Evolutionary conservation across 176 grass and related monocot genomes (phyloP).

Genomic region (Phoenix roebelenii): DNA sequence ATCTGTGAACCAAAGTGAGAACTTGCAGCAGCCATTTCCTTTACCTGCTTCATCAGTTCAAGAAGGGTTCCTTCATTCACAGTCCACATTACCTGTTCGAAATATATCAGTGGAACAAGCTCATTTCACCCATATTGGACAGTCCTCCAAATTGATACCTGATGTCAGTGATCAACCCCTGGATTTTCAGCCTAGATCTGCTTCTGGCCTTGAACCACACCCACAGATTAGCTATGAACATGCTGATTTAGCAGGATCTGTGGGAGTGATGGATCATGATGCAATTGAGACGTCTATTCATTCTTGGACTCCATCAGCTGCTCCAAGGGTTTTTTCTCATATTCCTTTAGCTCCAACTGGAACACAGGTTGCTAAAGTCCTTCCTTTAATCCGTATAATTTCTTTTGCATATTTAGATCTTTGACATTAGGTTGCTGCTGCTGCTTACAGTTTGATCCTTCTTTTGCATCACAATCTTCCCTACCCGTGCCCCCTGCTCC

Average conservation of each 20-base stretch:
- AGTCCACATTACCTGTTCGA: constrained; percentile 23
- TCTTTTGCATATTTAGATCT: not conserved
- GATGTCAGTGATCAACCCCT: constrained; percentile 55
- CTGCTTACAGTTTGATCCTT: constrained; percentile 53
- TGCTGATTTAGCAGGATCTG: constrained; percentile 21
- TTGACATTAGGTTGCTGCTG: constrained; percentile 21
- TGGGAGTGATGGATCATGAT: constrained; percentile 42
- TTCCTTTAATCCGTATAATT: not conserved
- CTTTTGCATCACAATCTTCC: constrained; percentile 17
- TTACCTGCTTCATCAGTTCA: constrained; percentile 37
- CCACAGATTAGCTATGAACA: constrained; percentile 31
- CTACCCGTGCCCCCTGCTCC: constrained; percentile 26
- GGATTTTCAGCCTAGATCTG: constrained; percentile 46
- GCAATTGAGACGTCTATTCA: constrained; percentile 29
- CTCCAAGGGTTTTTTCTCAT: constrained; percentile 43
- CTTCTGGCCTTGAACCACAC: constrained; percentile 39
- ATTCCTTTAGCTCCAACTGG: constrained; percentile 31
- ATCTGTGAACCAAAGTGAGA: constrained; percentile 39
- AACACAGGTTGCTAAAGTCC: constrained; percentile 37
- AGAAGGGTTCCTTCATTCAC: constrained; percentile 40
- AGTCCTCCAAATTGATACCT: constrained; percentile 22
- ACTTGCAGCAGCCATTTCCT: constrained; percentile 30
- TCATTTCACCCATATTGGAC: constrained; percentile 23
- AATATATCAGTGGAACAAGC: constrained; percentile 17
- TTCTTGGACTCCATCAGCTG: constrained; percentile 55